These are phyloP conservation scores for Pleurozium schreberi DNA, from an alignment of 225 moss, liverwort and hornwort species.

Conservation along the genomic window DNA sequence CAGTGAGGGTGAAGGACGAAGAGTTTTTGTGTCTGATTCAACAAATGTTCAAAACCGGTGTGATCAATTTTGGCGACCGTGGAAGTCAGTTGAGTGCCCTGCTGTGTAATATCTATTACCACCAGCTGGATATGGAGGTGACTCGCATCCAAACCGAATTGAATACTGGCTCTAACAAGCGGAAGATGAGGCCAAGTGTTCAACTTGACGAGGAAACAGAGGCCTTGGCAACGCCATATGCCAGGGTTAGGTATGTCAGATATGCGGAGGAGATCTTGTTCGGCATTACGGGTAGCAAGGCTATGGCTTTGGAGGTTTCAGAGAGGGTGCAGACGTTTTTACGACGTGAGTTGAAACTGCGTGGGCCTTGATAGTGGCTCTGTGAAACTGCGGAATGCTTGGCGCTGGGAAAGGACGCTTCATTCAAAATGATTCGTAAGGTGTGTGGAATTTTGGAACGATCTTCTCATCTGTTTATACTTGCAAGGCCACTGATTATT, in stretches of 20 bases:
- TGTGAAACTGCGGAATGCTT: neutral
- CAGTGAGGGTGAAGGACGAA: slow-evolving; percentile 16
- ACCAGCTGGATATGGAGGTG: slow-evolving; percentile 37
- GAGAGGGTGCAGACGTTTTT: slow-evolving; percentile 17
- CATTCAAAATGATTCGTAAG: too few relatives aligned
- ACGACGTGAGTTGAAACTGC: slow-evolving; percentile 9
- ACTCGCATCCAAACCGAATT: slow-evolving; percentile 6
- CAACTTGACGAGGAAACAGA: neutral
- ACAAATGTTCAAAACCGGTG: neutral
- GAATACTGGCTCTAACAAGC: slow-evolving; percentile 20
- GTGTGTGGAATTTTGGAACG: too few relatives aligned
- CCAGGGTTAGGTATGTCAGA: slow-evolving; percentile 35
- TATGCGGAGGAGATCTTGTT: slow-evolving; percentile 43
- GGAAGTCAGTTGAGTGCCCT: slow-evolving; percentile 27
- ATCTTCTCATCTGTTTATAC: too few relatives aligned
- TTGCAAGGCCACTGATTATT: too few relatives aligned
- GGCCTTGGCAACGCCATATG: neutral
- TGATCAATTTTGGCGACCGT: slow-evolving; percentile 20
- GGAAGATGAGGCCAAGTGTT: neutral
- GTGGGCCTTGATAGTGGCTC: neutral
- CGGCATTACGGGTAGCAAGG: slow-evolving; percentile 36
- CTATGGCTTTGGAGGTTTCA: slow-evolving; percentile 21
- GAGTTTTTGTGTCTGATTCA: slow-evolving; percentile 8
- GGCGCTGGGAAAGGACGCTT: too few relatives aligned
- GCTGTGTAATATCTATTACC: slow-evolving; percentile 34